Conservation (phyloP, 176 grass and related monocot genomes). For the Cymbopogon citratus region DNA sequence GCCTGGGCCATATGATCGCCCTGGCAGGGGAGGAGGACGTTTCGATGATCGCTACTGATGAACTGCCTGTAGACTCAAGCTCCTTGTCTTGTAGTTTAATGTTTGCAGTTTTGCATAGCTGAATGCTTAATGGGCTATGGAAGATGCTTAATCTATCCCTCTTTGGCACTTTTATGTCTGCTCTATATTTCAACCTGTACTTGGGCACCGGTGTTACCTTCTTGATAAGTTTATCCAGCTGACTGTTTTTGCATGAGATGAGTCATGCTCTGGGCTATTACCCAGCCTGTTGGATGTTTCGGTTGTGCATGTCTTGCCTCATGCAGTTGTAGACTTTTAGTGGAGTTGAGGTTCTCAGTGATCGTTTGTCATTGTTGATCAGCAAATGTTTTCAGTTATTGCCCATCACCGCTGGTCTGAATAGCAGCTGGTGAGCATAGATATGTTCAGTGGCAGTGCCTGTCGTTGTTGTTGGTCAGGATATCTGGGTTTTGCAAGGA, state of each 20-base stretch:
- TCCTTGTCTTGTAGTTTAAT: slow-evolving; percentile 16
- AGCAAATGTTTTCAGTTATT: not conserved
- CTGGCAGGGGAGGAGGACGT: slow-evolving; percentile 51
- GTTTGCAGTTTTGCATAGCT: not conserved
- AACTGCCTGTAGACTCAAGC: not conserved
- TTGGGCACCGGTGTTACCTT: not conserved
- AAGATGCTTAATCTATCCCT: not conserved
- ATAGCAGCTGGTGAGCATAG: not conserved
- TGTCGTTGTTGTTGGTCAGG: not conserved
- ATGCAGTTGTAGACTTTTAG: not conserved
- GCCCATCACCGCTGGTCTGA: not conserved
- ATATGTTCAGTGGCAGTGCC: not conserved
- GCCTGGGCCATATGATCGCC: slow-evolving; percentile 60
- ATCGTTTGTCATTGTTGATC: not conserved
- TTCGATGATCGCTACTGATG: slow-evolving; percentile 53
- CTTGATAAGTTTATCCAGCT: slow-evolving; percentile 20
- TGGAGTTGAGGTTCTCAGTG: not conserved
- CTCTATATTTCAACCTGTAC: slow-evolving; percentile 18
- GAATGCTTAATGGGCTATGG: slow-evolving; percentile 28
- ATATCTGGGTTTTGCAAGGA: not conserved
- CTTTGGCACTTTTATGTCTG: slow-evolving; percentile 1
- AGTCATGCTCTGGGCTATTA: not conserved
- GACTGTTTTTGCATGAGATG: slow-evolving; percentile 24
- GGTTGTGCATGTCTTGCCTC: not conserved
- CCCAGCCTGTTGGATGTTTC: not conserved